Evolutionary conservation across 2,329 filamentous ascomycete species (phyloP).

Genomic region (Penicillium sp.): DNA sequence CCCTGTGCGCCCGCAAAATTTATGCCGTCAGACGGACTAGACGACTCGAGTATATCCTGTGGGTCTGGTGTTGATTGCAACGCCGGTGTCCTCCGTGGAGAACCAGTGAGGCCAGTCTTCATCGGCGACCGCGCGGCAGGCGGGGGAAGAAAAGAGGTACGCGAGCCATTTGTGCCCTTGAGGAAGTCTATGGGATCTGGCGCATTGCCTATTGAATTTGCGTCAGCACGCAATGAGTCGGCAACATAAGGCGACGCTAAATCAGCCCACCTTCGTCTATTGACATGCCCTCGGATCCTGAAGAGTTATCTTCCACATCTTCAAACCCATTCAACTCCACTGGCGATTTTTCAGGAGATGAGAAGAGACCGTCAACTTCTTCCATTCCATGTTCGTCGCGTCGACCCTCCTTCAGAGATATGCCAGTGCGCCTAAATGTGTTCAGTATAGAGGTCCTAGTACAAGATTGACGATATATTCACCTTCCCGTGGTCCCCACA

Average conservation of each 20-base stretch:
- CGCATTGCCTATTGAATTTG: slow-evolving; percentile 32
- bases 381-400: slow-evolving; percentile 93
- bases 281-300: slow-evolving; percentile 60
- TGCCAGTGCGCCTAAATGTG: slow-evolving; percentile 75
- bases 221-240: slow-evolving; percentile 7
- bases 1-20: slow-evolving; percentile 19
- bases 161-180: slow-evolving; percentile 31
- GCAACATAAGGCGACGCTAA: neutral
- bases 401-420: slow-evolving; percentile 73
- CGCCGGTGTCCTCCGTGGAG: slow-evolving; percentile 41
- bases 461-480: slow-evolving; percentile 12
- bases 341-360: slow-evolving; percentile 71
- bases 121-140: slow-evolving; percentile 45
- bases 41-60: slow-evolving; percentile 32
- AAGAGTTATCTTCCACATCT: slow-evolving; percentile 40
- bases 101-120: slow-evolving; percentile 43
- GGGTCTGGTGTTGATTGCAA: slow-evolving; percentile 42
- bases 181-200: slow-evolving; percentile 43
- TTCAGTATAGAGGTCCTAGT: slow-evolving; percentile 10
- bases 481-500: slow-evolving; percentile 48
- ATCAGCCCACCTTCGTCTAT: slow-evolving; percentile 57
- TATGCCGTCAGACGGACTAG: slow-evolving; percentile 38
- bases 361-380: slow-evolving; percentile 81
- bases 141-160: slow-evolving; percentile 36
- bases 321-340: slow-evolving; percentile 30